A percentile compares a stretch with the other conserved stretches of the same genome.
phyloP scores from a whole-genome alignment of 441 rosid species.

The Codiaeum variegatum region DNA sequence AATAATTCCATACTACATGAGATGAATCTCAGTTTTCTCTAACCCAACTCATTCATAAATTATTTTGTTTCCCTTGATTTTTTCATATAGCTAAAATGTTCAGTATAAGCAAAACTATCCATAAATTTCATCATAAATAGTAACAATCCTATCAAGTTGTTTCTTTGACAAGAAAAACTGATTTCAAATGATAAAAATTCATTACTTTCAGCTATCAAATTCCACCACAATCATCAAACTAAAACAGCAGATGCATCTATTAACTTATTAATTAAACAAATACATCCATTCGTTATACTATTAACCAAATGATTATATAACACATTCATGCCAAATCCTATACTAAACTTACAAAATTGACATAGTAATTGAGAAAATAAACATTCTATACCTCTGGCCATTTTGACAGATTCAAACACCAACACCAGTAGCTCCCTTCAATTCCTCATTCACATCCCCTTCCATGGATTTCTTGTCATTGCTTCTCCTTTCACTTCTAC shows the following conservation, averaged over 20 bases:
- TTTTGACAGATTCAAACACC: slow-evolving; percentile 21
- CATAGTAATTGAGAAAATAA: not conserved
- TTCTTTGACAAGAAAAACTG: too few species aligned
- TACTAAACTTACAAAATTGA: not conserved
- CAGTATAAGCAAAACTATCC: too few species aligned
- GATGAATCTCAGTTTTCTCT: too few species aligned
- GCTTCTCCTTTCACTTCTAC: slow-evolving; percentile 28
- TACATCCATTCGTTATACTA: not conserved
- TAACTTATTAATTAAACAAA: not conserved
- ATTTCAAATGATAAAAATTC: not conserved
- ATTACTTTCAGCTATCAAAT: not conserved
- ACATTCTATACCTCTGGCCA: not conserved
- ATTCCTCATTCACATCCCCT: slow-evolving; percentile 42
- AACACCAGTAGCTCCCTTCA: slow-evolving; percentile 36
- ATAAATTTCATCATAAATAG: too few species aligned
- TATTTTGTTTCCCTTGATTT: too few species aligned
- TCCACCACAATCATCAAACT: not conserved
- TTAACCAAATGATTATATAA: not conserved
- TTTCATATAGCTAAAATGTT: too few species aligned
- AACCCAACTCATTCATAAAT: too few species aligned
- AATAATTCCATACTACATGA: too few species aligned
- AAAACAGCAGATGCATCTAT: not conserved
- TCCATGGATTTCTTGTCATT: slow-evolving; percentile 46
- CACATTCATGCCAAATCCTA: not conserved
- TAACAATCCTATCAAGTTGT: too few species aligned